Evolutionary conservation across 306 rosid genomes (phyloP).

Genomic region (Urtica urens): DNA sequence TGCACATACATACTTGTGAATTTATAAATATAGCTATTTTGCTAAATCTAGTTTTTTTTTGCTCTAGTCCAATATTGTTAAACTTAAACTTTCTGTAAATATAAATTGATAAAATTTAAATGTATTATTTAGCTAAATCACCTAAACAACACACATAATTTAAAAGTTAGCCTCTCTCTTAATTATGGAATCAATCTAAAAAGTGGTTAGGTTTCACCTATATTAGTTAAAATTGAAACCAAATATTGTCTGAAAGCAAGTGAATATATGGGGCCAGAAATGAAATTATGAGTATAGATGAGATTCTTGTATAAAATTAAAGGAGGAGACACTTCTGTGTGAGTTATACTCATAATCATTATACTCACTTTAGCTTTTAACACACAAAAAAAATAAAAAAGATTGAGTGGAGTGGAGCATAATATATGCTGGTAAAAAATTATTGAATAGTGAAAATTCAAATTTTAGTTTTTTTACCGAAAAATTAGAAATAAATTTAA

Average conservation of each 20-base stretch:
- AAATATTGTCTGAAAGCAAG: neutral
- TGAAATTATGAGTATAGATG: conserved; percentile 18
- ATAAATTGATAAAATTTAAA: no score
- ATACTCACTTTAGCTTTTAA: conserved; percentile 24
- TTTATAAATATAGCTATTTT: no score
- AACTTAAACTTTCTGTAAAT: no score
- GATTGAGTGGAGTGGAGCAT: conserved; percentile 30
- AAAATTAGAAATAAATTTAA: no score
- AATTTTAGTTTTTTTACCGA: neutral
- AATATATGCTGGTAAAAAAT: conserved; percentile 21
- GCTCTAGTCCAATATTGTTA: no score
- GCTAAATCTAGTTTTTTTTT: no score
- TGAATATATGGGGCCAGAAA: neutral
- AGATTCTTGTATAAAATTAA: conserved; percentile 76
- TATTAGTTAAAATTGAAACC: neutral
- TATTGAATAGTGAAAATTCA: conserved; percentile 37
- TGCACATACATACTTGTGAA: no score
- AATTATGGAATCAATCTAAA: neutral
- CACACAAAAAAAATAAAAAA: no score
- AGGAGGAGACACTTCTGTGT: conserved; percentile 29
- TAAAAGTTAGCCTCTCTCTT: no score
- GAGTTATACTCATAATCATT: conserved; percentile 57
- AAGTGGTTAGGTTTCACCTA: conserved; percentile 1
- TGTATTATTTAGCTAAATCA: no score
- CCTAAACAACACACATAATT: no score